Evolutionary conservation across 2,329 filamentous ascomycete species (phyloP).

Genomic region (Coleophoma crateriformis): DNA sequence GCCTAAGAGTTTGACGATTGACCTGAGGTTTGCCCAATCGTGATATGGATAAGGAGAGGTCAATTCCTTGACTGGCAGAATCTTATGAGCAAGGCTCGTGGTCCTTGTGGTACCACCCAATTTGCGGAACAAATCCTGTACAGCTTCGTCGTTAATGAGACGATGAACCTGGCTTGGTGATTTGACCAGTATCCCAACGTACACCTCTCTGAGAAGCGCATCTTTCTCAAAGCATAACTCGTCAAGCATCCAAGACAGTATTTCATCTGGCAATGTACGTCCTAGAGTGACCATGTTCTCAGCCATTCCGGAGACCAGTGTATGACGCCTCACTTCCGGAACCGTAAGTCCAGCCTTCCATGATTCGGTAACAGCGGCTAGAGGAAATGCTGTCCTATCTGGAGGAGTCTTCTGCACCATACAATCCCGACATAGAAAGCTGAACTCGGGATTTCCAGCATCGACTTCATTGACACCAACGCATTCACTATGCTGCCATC

Average conservation of each 20-base stretch:
- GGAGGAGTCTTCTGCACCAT: not conserved
- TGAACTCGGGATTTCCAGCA: not conserved
- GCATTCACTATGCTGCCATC: constrained; percentile 92
- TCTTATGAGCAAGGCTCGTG: constrained; percentile 19
- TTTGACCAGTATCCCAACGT: constrained; percentile 47
- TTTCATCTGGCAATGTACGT: constrained; percentile 50
- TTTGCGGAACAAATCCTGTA: constrained; percentile 49
- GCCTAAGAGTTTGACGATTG: constrained; percentile 16
- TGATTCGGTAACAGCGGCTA: constrained; percentile 4
- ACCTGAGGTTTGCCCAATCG: constrained; percentile 20
- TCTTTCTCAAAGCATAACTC: constrained; percentile 52
- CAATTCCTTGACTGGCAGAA: constrained; percentile 11
- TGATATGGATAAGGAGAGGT: constrained; percentile 15
- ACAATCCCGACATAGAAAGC: not conserved
- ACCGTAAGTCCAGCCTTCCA: constrained; percentile 33
- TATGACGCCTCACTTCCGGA: constrained; percentile 45
- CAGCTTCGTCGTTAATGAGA: constrained; percentile 37
- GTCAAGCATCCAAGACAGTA: constrained; percentile 61
- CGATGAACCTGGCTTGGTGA: constrained; percentile 35
- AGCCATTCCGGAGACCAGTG: constrained; percentile 57
- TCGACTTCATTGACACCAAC: constrained; percentile 54
- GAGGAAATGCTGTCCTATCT: constrained; percentile 14
- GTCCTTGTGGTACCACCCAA: constrained; percentile 51
- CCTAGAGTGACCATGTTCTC: constrained; percentile 43
- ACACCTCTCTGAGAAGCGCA: constrained; percentile 52